phyloP scores from a whole-genome alignment of 768 basidiomycete genomes.

The Tubosaeta sp. region DNA sequence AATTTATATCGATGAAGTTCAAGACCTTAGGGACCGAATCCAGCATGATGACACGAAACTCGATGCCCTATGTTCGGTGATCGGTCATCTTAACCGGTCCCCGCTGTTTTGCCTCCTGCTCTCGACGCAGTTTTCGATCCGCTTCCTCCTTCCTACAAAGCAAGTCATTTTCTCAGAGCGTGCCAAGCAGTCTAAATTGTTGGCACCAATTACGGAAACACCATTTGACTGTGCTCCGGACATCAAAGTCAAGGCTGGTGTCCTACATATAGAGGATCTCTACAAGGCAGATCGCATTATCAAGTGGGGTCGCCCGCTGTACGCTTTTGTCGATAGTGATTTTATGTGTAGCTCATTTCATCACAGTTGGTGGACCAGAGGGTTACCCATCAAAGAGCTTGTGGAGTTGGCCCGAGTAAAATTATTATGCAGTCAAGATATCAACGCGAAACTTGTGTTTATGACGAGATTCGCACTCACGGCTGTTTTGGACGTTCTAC shows the following conservation, averaged over 20 bases:
- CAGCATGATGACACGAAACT: neutral
- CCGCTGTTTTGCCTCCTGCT: neutral
- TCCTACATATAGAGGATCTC: neutral
- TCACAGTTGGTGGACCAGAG: neutral
- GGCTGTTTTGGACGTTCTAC: neutral
- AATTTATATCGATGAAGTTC: neutral
- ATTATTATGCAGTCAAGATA: neutral
- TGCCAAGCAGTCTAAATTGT: neutral
- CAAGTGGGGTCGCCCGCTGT: neutral
- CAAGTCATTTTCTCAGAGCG: neutral
- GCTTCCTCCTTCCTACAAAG: neutral
- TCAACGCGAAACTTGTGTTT: neutral
- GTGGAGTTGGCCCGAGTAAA: neutral
- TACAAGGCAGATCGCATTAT: neutral
- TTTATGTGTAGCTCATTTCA: neutral
- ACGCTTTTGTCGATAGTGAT: neutral
- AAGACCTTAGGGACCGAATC: neutral
- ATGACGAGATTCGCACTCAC: neutral
- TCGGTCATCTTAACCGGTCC: neutral
- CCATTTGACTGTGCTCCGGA: neutral
- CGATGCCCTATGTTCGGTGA: neutral
- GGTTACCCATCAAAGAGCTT: neutral
- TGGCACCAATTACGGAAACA: neutral
- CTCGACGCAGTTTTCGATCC: neutral
- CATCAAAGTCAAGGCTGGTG: neutral